Evolutionary conservation across 805 yeast species (phyloP).

Genomic region (Jamesozyma spencerorum): DNA sequence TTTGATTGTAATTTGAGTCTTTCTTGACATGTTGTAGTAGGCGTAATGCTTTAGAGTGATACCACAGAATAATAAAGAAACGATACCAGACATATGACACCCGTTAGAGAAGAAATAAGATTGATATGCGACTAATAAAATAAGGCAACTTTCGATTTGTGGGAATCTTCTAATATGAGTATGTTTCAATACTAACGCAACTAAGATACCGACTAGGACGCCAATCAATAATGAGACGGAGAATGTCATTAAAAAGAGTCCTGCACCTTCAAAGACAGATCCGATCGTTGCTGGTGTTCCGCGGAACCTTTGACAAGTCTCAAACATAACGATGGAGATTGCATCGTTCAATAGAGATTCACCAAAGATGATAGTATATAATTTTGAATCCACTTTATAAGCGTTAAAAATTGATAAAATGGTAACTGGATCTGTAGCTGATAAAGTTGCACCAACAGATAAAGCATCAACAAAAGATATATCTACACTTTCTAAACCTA

Average conservation of each 20-base stretch:
- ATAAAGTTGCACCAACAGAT: slow-evolving; percentile 93
- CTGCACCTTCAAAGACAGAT: slow-evolving; percentile 86
- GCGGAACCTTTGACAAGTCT: slow-evolving; percentile 93
- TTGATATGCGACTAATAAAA: slow-evolving; percentile 83
- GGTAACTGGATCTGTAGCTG: slow-evolving; percentile 98
- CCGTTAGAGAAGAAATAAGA: slow-evolving; percentile 97
- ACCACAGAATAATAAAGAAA: slow-evolving; percentile 88
- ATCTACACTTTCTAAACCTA: slow-evolving; percentile 81
- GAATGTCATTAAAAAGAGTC: slow-evolving; percentile 86
- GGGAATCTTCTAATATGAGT: slow-evolving; percentile 90
- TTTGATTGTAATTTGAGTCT: slow-evolving; percentile 94
- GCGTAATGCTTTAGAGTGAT: slow-evolving; percentile 96
- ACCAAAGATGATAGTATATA: slow-evolving; percentile 94
- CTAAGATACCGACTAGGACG: slow-evolving; percentile 73
- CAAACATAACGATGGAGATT: slow-evolving; percentile 97
- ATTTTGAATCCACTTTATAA: slow-evolving; percentile 94
- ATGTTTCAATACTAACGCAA: slow-evolving; percentile 84
- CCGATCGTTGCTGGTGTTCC: slow-evolving; percentile 70
- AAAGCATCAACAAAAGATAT: slow-evolving; percentile 95
- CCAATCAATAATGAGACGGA: slow-evolving; percentile 88
- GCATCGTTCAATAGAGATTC: slow-evolving; percentile 95
- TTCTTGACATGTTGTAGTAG: slow-evolving; percentile 91
- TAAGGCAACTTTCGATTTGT: slow-evolving; percentile 92
- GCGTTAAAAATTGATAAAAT: slow-evolving; percentile 93
- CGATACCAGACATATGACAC: slow-evolving; percentile 98